Percentiles rank a stretch among this genome's conserved stretches.
phyloP scores from a whole-genome alignment of 2,329 filamentous ascomycete species.

The Sphaerulina populicola region DNA sequence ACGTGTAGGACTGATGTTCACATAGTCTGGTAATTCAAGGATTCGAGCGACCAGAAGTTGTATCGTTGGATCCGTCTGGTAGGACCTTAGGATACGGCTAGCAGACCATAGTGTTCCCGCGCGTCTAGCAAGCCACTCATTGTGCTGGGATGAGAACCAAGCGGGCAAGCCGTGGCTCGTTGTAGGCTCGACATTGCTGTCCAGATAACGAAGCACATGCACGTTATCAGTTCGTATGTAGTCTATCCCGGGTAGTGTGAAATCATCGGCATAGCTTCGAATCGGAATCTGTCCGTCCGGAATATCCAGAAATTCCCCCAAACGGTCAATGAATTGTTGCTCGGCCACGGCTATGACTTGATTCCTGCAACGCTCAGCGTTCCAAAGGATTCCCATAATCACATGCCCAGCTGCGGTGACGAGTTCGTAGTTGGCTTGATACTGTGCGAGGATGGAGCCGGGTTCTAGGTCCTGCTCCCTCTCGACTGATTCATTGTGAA shows the following conservation, averaged over 20 bases:
- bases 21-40: background rate
- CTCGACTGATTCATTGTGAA: background rate
- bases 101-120: background rate
- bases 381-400: background rate
- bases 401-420: background rate
- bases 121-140: constrained; percentile 1
- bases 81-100: background rate
- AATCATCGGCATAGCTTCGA: too few relatives aligned
- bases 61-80: background rate
- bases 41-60: background rate
- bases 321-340: too few relatives aligned
- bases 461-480: background rate
- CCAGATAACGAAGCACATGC: too few relatives aligned
- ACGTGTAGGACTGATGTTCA: background rate
- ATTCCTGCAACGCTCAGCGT: too few relatives aligned
- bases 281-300: too few relatives aligned
- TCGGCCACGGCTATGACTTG: background rate
- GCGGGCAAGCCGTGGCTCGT: background rate
- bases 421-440: background rate
- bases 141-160: constrained; percentile 3
- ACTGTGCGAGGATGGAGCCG: background rate
- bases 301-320: too few relatives aligned
- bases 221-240: too few relatives aligned
- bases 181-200: background rate
- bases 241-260: too few relatives aligned